Base-by-base conservation (phyloP, 2,329 filamentous ascomycete species). In the Xylaria digitata region DNA sequence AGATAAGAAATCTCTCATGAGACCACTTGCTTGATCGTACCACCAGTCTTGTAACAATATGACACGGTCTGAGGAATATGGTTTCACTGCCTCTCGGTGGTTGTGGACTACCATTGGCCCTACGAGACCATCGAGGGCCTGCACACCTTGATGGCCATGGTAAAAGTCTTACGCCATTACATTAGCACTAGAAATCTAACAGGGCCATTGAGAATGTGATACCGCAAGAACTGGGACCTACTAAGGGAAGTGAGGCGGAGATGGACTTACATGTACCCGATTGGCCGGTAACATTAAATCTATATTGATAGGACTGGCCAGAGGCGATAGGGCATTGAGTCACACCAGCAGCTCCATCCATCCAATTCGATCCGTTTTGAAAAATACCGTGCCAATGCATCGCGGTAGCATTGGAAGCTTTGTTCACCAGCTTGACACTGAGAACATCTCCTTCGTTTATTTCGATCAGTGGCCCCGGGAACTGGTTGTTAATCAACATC, bases 341-440 rank as follows among this genome's bases (percentile, higher is more conserved):
- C 5, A 92, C 84, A 42, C 87, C 89, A 0, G 87, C 82, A 1
- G 90, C 86, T 0, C 92, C 92, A 73, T 95, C 92, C 89, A 93
- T 92, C 63, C 84, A 84, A 65, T 88, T 92, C 0, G 90, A 92
- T 11, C 90, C 90, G 71, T 92, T 92, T 75, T 93, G 91, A 74
- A 88, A 93, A 69, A 95, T 84, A 17, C 92, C 92, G 71, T 95
- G 92, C 77, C 92, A 94, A 75, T 95, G 92, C 5, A 94, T 82
- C 43, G 85, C 86, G 8, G 90, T 90, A 13, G 84, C 86, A 70
- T 93, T 91, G 13, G 82, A 81, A 0, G 91, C 86, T 23, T 85
- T 83, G 72, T 95, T 95, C 71, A 87, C 80, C 57, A 93, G 83
- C 37, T 92, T 87, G 49, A 94, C 87, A 3, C 92, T 77, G 8